Conservation (phyloP, 208 protist genomes). For the Leishmania arabica region DNA sequence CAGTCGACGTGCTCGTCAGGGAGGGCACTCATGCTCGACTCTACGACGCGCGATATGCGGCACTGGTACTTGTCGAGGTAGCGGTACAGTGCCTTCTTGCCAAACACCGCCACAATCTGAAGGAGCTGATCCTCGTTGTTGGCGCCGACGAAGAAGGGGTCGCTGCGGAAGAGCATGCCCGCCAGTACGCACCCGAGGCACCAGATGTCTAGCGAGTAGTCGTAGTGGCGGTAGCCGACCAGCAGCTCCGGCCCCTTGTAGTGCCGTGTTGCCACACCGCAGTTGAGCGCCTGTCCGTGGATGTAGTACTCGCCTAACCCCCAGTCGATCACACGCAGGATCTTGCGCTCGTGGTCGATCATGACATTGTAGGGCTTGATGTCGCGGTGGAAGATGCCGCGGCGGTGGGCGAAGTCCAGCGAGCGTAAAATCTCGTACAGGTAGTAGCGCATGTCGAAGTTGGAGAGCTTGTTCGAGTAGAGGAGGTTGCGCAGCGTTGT, state of each 20-base stretch:
- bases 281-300: slow-evolving; percentile 97
- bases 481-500: slow-evolving; percentile 96
- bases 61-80: slow-evolving; percentile 98
- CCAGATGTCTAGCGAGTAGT: slow-evolving; percentile 99
- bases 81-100: slow-evolving; percentile 93
- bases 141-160: slow-evolving; percentile 99
- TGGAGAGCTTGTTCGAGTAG: slow-evolving; percentile 88
- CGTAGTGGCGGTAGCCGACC: slow-evolving; percentile 98
- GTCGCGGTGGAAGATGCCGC: slow-evolving; percentile 99
- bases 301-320: slow-evolving; percentile 99
- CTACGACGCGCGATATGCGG: slow-evolving; percentile 83
- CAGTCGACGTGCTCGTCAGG: slow-evolving; percentile 36
- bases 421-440: slow-evolving; percentile 97
- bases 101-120: slow-evolving; percentile 95
- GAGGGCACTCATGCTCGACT: slow-evolving; percentile 48
- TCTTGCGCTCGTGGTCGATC: slow-evolving; percentile 97
- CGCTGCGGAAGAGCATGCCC: slow-evolving; percentile 97
- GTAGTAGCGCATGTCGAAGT: slow-evolving; percentile 99
- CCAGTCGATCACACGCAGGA: slow-evolving; percentile 98
- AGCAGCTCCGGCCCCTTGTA: slow-evolving; percentile 99
- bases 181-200: slow-evolving; percentile 99
- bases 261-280: slow-evolving; percentile 98
- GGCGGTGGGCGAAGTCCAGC: slow-evolving; percentile 96
- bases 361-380: slow-evolving; percentile 99
- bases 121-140: slow-evolving; percentile 99